Evolutionary conservation across 164 flowering plant genomes (phyloP), one percentile per base, ranked within the genome.

Genomic region (Magnolia officinalis): DNA sequence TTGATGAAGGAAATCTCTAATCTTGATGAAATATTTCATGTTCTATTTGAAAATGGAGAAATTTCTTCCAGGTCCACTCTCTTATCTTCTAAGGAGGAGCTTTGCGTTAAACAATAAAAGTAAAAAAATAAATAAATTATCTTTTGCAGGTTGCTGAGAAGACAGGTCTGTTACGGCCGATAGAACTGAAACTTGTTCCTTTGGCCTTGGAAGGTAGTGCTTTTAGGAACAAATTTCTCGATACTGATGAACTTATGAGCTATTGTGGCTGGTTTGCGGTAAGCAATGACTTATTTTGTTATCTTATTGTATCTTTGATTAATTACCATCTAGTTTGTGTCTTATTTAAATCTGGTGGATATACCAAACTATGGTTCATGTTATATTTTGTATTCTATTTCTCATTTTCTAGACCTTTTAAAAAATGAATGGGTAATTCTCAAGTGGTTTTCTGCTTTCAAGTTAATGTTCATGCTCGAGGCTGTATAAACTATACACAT

Each of bases 201-300:
- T 74, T 88, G 73, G 87, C 97, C 24, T 84, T 95, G 87, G 99
- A 95, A 85, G 95, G 93, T 69, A 86, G 90, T 84, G 99, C 99
- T 18, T 93, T 93, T 78, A 86, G 98, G 83, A 89, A 87, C 83
- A 95, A 93, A 80, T 87, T 92, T 85, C 87, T 92, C 65, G 99
- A 95, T 77, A 80, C 84, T 3, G 98, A 95, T 86, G 99, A 95
- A 80, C 92, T 95, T 29, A 84, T 95, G 92, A 84, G 89, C 86
- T 93, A 95, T 78, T 84, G 89, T 81, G 78, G 93, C 81, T 95
- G 90, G 94, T 87, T 93, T 85, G 94, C 95, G 81, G 99, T 95
- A 88, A 87, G 94, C 75, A 82, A 63, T 23, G 23, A 37, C 50
- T 68, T 70, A 0, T 49, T 23, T 20, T 71, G 8, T 75, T 51